Base-by-base conservation (phyloP, 306 rosid genomes). In the Lathyrus oleraceus region DNA sequence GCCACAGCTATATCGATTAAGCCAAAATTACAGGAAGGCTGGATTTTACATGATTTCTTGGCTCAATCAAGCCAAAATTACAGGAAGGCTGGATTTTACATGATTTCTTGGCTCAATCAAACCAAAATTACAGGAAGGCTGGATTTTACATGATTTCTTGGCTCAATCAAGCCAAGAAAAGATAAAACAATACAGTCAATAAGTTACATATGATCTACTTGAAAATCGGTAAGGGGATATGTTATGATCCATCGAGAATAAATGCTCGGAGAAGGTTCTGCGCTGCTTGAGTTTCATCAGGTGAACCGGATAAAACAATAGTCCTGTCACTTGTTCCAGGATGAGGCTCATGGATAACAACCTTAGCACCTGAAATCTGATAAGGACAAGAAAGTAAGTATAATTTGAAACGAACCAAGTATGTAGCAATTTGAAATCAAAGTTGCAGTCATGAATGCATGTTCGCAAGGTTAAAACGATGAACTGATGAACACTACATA, bases 221-320 rank as follows among this genome's bases (percentile, higher is more conserved):
- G 43, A 43, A 71, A 56, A 71, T 71, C 2, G 27, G 35, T 30
- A 51, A 52, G 70, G 61, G 59, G 48, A 52, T 16, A 38, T 60
- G 78, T 86, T 84, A 80, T 73, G 87, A 83, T 74, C 99, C 99
- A 11, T 94, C 83, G 42, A 91, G 96, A 78, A 94, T 94, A 73
- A 89, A 94, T 19, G 99, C 95, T 73, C 89, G 99, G 36, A 94
- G 91, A 65, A 94, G 96, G 81, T 95, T 87, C 81, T 94, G 97
- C 2, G 99, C 99, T 21, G 99, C 95, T 78, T 94, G 95, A 40
- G 97, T 94, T 85, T 94, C 97, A 12, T 94, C 97, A 0, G 99
- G 99, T 28, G 95, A 81, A 60, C 99, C 99, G 6, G 99, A 94
- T 70, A 94, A 86, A 68, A 94, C 87, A 61, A 94, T 80, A 61